A percentile compares a stretch with the other conserved stretches of the same genome.
phyloP scores from a whole-genome alignment of 2,329 filamentous ascomycete genomes.

The Pleurostoma richardsiae region DNA sequence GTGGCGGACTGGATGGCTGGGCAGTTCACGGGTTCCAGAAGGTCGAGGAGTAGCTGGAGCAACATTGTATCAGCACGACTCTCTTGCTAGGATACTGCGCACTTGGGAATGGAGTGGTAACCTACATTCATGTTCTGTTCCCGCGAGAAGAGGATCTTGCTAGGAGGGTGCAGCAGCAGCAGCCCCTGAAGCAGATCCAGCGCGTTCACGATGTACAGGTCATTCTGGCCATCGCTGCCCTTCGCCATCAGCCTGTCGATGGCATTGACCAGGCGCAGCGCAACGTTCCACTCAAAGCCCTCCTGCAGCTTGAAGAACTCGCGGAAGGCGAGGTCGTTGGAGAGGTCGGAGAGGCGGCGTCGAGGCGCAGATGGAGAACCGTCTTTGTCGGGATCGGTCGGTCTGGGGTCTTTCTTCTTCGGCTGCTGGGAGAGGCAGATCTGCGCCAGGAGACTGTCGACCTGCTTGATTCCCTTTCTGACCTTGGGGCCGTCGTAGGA shows the following conservation, averaged over 20 bases:
- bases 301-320: constrained; percentile 97
- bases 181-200: constrained; percentile 86
- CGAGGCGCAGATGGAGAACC: constrained; percentile 20
- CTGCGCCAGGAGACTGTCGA: constrained; percentile 88
- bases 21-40: constrained; percentile 88
- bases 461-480: constrained; percentile 87
- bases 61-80: no score
- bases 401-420: constrained; percentile 18
- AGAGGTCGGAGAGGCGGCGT: constrained; percentile 55
- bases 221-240: constrained; percentile 75
- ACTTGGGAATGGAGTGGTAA: constrained; percentile 4
- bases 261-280: constrained; percentile 77
- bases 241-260: constrained; percentile 83
- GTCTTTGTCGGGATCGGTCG: constrained; percentile 45
- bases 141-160: constrained; percentile 77
- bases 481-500: constrained; percentile 88
- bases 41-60: constrained; percentile 72
- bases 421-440: constrained; percentile 67
- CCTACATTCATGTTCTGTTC: constrained; percentile 91
- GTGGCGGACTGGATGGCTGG: constrained; percentile 88
- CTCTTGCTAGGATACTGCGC: no score
- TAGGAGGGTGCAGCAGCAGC: constrained; percentile 84
- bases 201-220: constrained; percentile 81
- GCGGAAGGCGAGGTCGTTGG: constrained; percentile 80
- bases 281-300: constrained; percentile 96